Base-by-base conservation (phyloP, 768 basidiomycete genomes). In the Xanthoconium stramineum region DNA sequence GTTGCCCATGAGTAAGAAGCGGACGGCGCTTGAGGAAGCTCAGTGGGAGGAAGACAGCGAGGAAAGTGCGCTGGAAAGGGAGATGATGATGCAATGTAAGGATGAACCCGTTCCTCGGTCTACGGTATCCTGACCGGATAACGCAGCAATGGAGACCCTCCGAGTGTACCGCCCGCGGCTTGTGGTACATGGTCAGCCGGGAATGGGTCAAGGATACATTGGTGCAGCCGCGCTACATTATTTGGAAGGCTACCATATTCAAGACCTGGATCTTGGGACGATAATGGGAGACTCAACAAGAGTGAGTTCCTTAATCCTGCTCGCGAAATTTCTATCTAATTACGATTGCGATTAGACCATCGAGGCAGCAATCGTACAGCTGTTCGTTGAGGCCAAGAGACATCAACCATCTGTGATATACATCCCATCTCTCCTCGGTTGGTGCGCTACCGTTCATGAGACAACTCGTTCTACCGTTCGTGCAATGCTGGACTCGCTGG, bases 351-450 rank as follows among this genome's bases (percentile, higher is more conserved):
- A 36, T 30, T 7, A 96, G 94, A 92, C 92, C 1, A 73, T 84
- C 6, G 97, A 99, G 73, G 91, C 97, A 1, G 88, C 91, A 3
- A 85, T 98, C 52, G 93, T 98, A 5, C 95, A 98, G 63, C 78
- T 97, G 17, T 98, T 99, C 66, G 81, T 95, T 20, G 97, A 99
- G 70, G 97, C 96, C 1, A 98, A 98, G 69, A 86, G 96, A 29
- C 92, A 97, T 68, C 94, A 96, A 63, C 97, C 97, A 0, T 94
- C 94, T 0, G 88, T 98, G 37, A 83, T 99, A 47, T 98, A 95
- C 71, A 91, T 99, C 32, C 96, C 96, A 0, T 90, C 92, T 2
- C 81, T 99, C 7, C 65, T 83, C 1, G 82, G 86, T 1, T 98
- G 95, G 94, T 89, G 89, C 60, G 77, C 85, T 1, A 85, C 93